These are phyloP conservation scores for Kodamaea sp. DNA, from an alignment of 1,139 yeast species.

Conservation along the genomic window DNA sequence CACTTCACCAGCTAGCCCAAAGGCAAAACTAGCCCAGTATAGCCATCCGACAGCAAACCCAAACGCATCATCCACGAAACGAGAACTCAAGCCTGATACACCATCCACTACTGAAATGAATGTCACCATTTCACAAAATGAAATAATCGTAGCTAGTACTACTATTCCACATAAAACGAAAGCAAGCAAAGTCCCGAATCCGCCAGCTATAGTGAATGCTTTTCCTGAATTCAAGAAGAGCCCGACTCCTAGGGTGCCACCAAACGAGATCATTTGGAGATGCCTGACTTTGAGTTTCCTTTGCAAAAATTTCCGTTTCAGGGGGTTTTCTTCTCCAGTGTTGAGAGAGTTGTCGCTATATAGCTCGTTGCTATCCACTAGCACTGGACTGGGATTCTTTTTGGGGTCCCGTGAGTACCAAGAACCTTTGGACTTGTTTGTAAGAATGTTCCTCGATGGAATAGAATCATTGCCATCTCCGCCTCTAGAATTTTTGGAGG, in stretches of 20 bases:
- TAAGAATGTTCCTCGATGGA: conserved; percentile 8
- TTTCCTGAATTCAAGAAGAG: conserved; percentile 75
- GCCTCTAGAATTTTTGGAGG: conserved; percentile 3
- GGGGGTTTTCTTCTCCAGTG: conserved; percentile 1
- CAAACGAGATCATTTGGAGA: conserved; percentile 78
- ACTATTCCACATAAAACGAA: conserved; percentile 66
- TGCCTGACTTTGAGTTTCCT: conserved; percentile 69
- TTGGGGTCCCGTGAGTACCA: conserved; percentile 8
- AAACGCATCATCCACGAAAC: conserved; percentile 83
- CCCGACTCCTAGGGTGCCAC: conserved; percentile 87
- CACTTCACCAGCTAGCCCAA: conserved; percentile 78
- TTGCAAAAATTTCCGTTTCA: conserved; percentile 27
- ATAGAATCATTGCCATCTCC: conserved; percentile 10
- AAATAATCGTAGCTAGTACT: conserved; percentile 67
- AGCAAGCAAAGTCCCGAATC: conserved; percentile 76
- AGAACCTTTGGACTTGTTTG: conserved; percentile 6
- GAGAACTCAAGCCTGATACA: conserved; percentile 68
- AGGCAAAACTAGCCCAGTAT: conserved; percentile 72
- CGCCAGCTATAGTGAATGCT: conserved; percentile 78
- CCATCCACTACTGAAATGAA: conserved; percentile 82
- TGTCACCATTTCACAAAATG: conserved; percentile 87
- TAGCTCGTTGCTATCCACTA: conserved; percentile 9
- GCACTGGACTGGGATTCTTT: conserved; percentile 4
- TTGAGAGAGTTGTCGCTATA: conserved; percentile 4
- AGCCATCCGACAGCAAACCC: conserved; percentile 82